A percentile compares a stretch with the other conserved stretches of the same genome.
phyloP scores from a whole-genome alignment of 768 basidiomycete species.

The Gelatoporia subvermispora region DNA sequence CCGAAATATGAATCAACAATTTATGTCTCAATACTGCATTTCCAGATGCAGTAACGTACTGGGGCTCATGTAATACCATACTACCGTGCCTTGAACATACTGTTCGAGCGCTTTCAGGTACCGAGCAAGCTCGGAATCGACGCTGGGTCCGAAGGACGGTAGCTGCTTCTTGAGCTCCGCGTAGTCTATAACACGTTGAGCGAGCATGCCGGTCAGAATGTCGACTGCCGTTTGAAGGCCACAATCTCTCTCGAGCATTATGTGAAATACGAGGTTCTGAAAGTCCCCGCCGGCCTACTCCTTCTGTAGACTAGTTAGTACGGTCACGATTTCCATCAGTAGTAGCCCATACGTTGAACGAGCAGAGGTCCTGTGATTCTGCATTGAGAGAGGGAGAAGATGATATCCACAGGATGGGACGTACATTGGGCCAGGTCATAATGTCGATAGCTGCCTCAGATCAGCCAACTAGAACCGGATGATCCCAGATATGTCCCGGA shows the following conservation, averaged over 20 bases:
- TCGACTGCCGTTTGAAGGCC: slow-evolving; percentile 32
- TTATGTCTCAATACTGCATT: no score
- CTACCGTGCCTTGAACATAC: slow-evolving; percentile 34
- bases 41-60: no score
- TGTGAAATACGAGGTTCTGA: slow-evolving; percentile 37
- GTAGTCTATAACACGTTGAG: slow-evolving; percentile 30
- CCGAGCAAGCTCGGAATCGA: slow-evolving; percentile 28
- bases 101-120: slow-evolving; percentile 33
- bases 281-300: slow-evolving; percentile 36
- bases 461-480: slow-evolving; percentile 30
- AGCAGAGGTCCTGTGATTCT: neutral
- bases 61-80: slow-evolving; percentile 19
- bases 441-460: slow-evolving; percentile 36
- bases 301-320: slow-evolving; percentile 20
- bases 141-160: slow-evolving; percentile 31
- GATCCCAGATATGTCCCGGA: slow-evolving; percentile 31
- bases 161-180: slow-evolving; percentile 25
- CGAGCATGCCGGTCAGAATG: slow-evolving; percentile 33
- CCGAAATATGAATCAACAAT: neutral
- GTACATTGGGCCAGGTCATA: slow-evolving; percentile 36
- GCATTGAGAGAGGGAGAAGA: no score
- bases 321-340: neutral
- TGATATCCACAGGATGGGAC: no score
- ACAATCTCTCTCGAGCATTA: slow-evolving; percentile 30
- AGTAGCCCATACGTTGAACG: slow-evolving; percentile 9